Evolutionary conservation across 495 filamentous ascomycete genomes (phyloP).

Genomic region (Apodospora peruviana): DNA sequence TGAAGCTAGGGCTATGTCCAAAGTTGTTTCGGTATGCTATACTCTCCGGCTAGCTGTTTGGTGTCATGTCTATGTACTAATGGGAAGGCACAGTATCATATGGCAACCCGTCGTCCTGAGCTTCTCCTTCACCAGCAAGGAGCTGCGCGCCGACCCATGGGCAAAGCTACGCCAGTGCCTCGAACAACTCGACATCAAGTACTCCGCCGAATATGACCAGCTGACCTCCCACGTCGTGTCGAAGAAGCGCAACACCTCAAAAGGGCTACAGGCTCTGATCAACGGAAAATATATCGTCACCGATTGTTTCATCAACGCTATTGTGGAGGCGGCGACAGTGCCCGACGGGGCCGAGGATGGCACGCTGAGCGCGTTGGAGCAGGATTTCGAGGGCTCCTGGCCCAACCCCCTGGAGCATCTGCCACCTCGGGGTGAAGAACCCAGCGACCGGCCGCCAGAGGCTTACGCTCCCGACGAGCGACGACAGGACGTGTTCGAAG

Average conservation of each 20-base stretch:
- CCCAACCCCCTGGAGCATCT: conserved; percentile 67
- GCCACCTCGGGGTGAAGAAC: conserved; percentile 71
- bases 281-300: conserved; percentile 78
- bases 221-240: conserved; percentile 84
- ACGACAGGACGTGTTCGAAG: conserved; percentile 71
- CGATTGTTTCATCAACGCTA: conserved; percentile 61
- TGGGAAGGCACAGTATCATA: conserved; percentile 48
- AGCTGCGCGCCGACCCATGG: conserved; percentile 64
- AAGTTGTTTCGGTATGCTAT: conserved; percentile 44
- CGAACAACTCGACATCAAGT: conserved; percentile 83
- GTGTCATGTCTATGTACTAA: too few relatives aligned
- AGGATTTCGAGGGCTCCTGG: conserved; percentile 77
- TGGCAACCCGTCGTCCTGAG: conserved; percentile 80
- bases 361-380: conserved; percentile 62
- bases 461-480: conserved; percentile 63
- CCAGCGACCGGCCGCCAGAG: conserved; percentile 51
- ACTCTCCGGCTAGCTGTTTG: not conserved
- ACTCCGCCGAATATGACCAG: conserved; percentile 62
- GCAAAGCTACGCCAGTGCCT: conserved; percentile 57
- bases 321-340: conserved; percentile 60
- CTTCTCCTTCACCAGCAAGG: conserved; percentile 74
- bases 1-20: conserved; percentile 62
- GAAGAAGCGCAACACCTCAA: conserved; percentile 83
- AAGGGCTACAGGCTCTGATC: conserved; percentile 81
- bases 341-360: conserved; percentile 50